phyloP scores from a whole-genome alignment of 2,329 filamentous ascomycete genomes.

The Cladosporium sp. region DNA sequence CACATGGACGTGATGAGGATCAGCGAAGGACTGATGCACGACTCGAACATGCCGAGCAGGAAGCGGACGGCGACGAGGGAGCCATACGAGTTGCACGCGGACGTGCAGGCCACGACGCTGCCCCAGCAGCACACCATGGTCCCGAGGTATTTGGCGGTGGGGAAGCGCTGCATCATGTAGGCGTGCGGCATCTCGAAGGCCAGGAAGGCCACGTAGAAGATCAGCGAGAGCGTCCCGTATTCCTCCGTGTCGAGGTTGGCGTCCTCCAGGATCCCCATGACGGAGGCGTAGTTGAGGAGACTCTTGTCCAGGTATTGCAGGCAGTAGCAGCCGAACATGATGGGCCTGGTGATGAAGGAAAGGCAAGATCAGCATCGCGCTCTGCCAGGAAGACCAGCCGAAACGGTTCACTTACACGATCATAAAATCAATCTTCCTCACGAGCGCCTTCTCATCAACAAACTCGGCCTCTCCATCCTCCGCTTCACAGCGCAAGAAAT shows the following conservation, averaged over 20 bases:
- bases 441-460: constrained; percentile 20
- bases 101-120: constrained; percentile 49
- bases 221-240: constrained; percentile 48
- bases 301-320: constrained; percentile 62
- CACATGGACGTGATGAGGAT: constrained; percentile 52
- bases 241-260: constrained; percentile 54
- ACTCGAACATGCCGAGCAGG: constrained; percentile 57
- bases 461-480: constrained; percentile 14
- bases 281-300: constrained; percentile 57
- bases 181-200: constrained; percentile 35
- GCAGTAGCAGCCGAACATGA: constrained; percentile 59
- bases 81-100: constrained; percentile 48
- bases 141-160: constrained; percentile 55
- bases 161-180: constrained; percentile 48
- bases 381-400: no score
- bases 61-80: constrained; percentile 51
- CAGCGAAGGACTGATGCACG: constrained; percentile 46
- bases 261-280: constrained; percentile 61
- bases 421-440: constrained; percentile 38
- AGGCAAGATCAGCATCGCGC: no score
- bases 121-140: constrained; percentile 51
- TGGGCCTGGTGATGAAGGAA: constrained; percentile 38
- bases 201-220: constrained; percentile 53
- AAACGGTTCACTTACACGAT: constrained; percentile 31
- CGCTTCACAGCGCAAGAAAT: constrained; percentile 15